phyloP scores from a whole-genome alignment of 192 early-diverging fungal species.

The Coemansia sp. region DNA sequence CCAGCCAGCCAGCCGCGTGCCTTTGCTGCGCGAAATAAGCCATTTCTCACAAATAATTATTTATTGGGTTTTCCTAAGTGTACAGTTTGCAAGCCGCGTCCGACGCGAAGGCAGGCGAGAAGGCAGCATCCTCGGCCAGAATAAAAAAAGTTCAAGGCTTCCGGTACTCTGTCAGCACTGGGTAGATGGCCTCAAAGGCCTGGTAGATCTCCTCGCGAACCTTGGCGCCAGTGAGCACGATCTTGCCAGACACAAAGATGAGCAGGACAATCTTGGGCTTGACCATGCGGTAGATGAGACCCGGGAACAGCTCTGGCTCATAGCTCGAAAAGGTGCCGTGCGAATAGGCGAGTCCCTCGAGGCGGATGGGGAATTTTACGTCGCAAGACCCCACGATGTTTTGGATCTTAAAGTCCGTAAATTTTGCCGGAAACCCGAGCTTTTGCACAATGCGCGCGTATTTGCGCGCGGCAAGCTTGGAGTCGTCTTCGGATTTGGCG shows the following conservation, averaged over 20 bases:
- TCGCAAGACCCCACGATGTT: constrained; percentile 99
- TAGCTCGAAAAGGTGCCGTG: constrained; percentile 91
- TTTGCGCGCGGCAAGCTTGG: constrained; percentile 96
- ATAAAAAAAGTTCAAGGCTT: constrained; percentile 58
- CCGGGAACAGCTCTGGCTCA: constrained; percentile 99
- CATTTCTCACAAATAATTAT: background rate
- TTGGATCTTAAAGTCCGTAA: constrained; percentile 99
- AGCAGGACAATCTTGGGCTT: constrained; percentile 98
- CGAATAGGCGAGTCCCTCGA: constrained; percentile 94
- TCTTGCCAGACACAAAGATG: constrained; percentile 99
- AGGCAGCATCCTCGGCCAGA: background rate
- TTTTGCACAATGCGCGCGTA: constrained; percentile 99
- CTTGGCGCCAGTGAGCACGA: constrained; percentile 99
- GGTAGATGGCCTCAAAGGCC: constrained; percentile 98
- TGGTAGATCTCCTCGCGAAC: constrained; percentile 98
- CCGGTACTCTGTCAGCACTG: constrained; percentile 88
- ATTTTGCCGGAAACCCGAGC: constrained; percentile 96
- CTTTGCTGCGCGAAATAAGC: too few species aligned
- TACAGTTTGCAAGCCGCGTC: background rate
- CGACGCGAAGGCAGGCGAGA: background rate
- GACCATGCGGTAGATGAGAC: constrained; percentile 99
- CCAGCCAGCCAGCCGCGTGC: background rate
- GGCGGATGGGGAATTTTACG: constrained; percentile 99
- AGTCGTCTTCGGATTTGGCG: constrained; percentile 97
- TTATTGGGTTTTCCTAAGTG: background rate